Conservation (phyloP, 352 stramenopile genomes). For the Globisporangium perplexum region DNA sequence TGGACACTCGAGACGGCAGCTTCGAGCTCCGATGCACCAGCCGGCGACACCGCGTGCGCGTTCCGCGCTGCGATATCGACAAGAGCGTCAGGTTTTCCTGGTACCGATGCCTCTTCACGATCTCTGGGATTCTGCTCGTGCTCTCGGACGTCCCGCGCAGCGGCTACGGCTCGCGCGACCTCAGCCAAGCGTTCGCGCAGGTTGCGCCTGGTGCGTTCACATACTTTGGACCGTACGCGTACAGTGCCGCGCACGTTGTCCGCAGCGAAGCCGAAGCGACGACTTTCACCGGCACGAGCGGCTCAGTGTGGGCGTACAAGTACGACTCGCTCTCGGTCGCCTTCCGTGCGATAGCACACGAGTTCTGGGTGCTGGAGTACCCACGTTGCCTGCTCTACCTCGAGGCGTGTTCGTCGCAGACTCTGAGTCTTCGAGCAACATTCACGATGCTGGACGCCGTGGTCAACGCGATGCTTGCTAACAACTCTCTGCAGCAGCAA, state of each 20-base stretch:
- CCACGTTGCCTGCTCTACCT: slow-evolving; percentile 2
- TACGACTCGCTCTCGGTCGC: slow-evolving; percentile 30
- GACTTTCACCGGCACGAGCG: too few species aligned
- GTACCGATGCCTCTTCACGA: slow-evolving; percentile 22
- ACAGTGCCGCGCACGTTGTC: too few species aligned
- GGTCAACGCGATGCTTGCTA: slow-evolving; percentile 4
- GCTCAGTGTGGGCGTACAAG: slow-evolving; percentile 25
- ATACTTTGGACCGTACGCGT: too few species aligned
- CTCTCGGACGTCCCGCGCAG: slow-evolving; percentile 46
- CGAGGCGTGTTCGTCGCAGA: slow-evolving; percentile 1
- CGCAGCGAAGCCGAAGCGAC: too few species aligned
- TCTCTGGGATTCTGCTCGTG: slow-evolving; percentile 26
- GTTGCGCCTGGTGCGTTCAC: too few species aligned
- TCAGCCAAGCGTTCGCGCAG: background rate
- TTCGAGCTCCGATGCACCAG: background rate
- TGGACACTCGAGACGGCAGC: slow-evolving; percentile 3
- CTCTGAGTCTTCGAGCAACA: slow-evolving; percentile 14
- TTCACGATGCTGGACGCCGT: slow-evolving; percentile 32
- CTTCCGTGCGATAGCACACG: slow-evolving; percentile 3
- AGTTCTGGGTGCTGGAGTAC: slow-evolving; percentile 8
- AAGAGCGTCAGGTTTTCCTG: slow-evolving; percentile 21
- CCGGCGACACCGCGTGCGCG: background rate
- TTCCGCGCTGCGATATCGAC: slow-evolving; percentile 19
- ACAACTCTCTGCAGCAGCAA: too few species aligned
- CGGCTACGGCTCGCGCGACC: slow-evolving; percentile 18